Conservation (phyloP, 148 eudicot species). For the Nepenthes mirabilis region DNA sequence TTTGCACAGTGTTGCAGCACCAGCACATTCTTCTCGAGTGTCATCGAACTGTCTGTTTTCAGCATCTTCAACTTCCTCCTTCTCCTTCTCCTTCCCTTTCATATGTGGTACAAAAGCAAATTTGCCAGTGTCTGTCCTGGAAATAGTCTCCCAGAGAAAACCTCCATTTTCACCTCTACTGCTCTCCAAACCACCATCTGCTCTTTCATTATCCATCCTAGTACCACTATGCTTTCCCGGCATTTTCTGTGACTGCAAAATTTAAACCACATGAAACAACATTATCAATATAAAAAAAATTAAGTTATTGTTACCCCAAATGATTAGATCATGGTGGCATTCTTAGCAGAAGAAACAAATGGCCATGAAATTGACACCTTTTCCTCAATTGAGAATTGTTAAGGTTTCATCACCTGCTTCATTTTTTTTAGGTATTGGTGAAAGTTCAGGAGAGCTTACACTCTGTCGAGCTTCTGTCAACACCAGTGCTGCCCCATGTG, state of each 20-base stretch:
- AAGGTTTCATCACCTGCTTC: too few species aligned
- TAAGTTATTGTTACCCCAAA: too few species aligned
- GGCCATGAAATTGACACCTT: too few species aligned
- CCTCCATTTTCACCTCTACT: conserved; percentile 13
- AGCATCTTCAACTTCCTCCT: conserved; percentile 11
- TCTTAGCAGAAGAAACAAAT: too few species aligned
- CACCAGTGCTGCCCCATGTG: conserved; percentile 10
- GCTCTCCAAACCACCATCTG: conserved; percentile 12
- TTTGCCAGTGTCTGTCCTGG: background rate
- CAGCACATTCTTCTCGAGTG: conserved; percentile 11
- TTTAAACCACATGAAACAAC: background rate
- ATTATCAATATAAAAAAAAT: too few species aligned
- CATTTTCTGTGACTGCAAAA: conserved; percentile 5
- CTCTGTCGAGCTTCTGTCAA: conserved; percentile 10
- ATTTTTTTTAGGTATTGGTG: conserved; percentile 9
- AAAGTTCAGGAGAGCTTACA: conserved; percentile 7
- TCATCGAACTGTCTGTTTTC: conserved; percentile 2
- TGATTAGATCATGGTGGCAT: too few species aligned
- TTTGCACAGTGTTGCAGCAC: conserved; percentile 2
- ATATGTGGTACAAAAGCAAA: conserved; percentile 10
- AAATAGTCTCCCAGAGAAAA: background rate
- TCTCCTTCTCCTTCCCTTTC: conserved; percentile 22
- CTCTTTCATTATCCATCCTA: conserved; percentile 10
- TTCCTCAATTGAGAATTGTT: too few species aligned
- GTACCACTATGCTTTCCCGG: conserved; percentile 8